A percentile compares a stretch with the other conserved stretches of the same genome.
These are phyloP conservation scores for Pseudoneurospora amorphoporcata DNA, from an alignment of 495 filamentous ascomycete species.

Conservation along the genomic window DNA sequence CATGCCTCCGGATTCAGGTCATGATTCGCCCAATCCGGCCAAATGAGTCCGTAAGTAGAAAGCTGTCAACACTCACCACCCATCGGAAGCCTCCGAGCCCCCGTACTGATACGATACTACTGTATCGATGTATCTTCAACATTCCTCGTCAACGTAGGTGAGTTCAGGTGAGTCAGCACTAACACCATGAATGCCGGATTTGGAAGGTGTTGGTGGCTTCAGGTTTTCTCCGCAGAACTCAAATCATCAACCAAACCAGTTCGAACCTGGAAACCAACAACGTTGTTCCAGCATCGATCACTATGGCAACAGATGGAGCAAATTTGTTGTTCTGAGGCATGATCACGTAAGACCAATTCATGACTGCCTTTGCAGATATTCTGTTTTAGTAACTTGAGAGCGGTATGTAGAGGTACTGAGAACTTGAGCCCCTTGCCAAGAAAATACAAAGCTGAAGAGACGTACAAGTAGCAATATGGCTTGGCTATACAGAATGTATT, in stretches of 20 bases:
- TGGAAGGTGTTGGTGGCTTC: not conserved
- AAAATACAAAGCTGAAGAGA: not conserved
- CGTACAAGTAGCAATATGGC: not conserved
- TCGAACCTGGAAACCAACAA: not conserved
- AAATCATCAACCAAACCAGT: not conserved
- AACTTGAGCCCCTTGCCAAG: not conserved
- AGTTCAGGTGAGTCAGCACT: not conserved
- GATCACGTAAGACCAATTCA: not conserved
- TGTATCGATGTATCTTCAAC: not conserved
- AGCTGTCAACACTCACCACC: not conserved
- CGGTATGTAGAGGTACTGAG: not conserved
- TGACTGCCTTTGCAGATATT: not conserved
- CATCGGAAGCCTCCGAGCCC: not conserved
- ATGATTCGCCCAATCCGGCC: not conserved
- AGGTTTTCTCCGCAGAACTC: not conserved
- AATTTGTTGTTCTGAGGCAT: not conserved
- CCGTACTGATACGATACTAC: not conserved
- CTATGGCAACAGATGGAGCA: not conserved
- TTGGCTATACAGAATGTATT: not conserved
- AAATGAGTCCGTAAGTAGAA: not conserved
- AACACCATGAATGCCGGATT: not conserved
- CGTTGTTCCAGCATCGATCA: not conserved
- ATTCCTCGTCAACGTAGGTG: not conserved
- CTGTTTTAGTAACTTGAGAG: not conserved
- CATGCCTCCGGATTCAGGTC: not conserved